phyloP scores from a whole-genome alignment of 805 yeast genomes.

The Candida sithepensis region DNA sequence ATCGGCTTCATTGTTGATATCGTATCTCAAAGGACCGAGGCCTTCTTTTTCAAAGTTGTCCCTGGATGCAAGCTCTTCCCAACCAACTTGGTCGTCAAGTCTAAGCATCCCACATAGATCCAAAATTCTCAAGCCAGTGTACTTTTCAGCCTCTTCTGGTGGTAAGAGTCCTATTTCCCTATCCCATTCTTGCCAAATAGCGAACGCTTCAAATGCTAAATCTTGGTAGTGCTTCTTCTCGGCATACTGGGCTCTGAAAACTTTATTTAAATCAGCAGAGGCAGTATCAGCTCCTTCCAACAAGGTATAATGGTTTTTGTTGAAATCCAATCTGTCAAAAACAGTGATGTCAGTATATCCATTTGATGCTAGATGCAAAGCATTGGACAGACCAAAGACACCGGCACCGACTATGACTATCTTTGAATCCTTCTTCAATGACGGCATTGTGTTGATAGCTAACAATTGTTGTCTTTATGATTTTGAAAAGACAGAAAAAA shows the following conservation, averaged over 20 bases:
- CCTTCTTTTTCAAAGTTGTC: slow-evolving; percentile 26
- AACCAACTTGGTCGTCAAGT: slow-evolving; percentile 24
- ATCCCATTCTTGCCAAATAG: slow-evolving; percentile 25
- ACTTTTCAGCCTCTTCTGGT: slow-evolving; percentile 22
- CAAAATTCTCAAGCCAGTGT: slow-evolving; percentile 22
- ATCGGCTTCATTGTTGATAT: slow-evolving; percentile 28
- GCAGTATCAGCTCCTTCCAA: slow-evolving; percentile 39
- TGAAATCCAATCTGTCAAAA: slow-evolving; percentile 35
- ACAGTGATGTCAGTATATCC: slow-evolving; percentile 37
- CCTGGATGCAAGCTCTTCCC: slow-evolving; percentile 24
- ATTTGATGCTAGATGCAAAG: slow-evolving; percentile 36
- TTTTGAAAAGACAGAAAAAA: not conserved
- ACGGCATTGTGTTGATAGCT: not conserved
- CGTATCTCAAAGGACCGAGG: slow-evolving; percentile 27
- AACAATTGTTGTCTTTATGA: too few species aligned
- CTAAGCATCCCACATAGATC: slow-evolving; percentile 29
- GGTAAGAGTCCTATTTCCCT: slow-evolving; percentile 21
- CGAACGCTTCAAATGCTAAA: slow-evolving; percentile 27
- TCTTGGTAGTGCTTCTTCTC: slow-evolving; percentile 34
- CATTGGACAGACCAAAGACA: slow-evolving; percentile 50
- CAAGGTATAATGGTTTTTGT: slow-evolving; percentile 26
- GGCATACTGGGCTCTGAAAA: slow-evolving; percentile 36
- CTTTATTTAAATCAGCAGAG: slow-evolving; percentile 38
- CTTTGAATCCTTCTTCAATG: slow-evolving; percentile 12
- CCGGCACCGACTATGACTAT: slow-evolving; percentile 52